These are phyloP conservation scores for Juglanconis oblonga DNA, from an alignment of 2,329 filamentous ascomycete genomes.

Conservation along the genomic window DNA sequence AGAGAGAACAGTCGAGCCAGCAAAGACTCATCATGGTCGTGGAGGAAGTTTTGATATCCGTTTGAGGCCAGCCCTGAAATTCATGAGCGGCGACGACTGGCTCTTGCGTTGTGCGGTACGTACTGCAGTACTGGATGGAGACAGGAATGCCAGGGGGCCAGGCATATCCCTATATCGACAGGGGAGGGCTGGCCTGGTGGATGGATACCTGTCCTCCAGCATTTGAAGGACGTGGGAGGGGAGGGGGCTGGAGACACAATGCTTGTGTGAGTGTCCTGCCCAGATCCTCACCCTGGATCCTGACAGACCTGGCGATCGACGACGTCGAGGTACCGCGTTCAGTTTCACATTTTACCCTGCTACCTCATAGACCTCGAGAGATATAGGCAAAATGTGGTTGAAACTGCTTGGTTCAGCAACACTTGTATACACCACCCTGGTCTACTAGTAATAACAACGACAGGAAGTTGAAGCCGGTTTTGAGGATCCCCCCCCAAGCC, in stretches of 20 bases:
- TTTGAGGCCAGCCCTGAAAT: conserved; percentile 13
- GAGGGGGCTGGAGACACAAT: conserved; percentile 15
- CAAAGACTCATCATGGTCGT: conserved; percentile 7
- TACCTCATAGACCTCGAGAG: background rate
- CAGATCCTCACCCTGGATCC: conserved; percentile 9
- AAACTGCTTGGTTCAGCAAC: background rate
- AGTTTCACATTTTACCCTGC: conserved; percentile 10
- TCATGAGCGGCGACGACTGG: conserved; percentile 8
- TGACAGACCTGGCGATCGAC: conserved; percentile 1
- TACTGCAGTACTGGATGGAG: conserved; percentile 7
- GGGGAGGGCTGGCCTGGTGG: conserved; percentile 1
- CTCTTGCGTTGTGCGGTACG: conserved; percentile 11
- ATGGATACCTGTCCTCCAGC: conserved; percentile 9
- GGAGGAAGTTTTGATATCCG: conserved; percentile 1
- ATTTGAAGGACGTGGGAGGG: conserved; percentile 6
- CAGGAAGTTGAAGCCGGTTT: background rate
- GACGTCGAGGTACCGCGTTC: background rate
- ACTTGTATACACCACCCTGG: background rate
- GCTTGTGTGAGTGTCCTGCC: conserved; percentile 6
- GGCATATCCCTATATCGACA: conserved; percentile 9
- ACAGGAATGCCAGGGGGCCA: conserved; percentile 8
- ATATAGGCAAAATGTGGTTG: conserved; percentile 6
- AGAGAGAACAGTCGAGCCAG: background rate
- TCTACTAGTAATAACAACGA: background rate
- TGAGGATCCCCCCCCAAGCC: too few species aligned